These are phyloP conservation scores for Plantago lanceolata DNA, from an alignment of 305 asterid genomes.

Conservation along the genomic window DNA sequence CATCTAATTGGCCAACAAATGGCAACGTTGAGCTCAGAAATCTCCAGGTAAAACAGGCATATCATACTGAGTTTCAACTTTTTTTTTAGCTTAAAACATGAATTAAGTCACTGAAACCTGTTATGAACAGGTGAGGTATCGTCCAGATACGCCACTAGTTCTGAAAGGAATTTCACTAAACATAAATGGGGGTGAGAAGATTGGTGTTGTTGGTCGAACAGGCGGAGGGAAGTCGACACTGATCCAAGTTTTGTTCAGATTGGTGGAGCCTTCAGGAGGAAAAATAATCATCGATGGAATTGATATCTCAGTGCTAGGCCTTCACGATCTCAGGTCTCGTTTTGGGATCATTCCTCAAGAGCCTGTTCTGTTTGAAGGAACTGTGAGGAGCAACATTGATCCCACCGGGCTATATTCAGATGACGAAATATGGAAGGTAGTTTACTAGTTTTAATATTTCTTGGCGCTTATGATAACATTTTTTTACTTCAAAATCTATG, in stretches of 20 bases:
- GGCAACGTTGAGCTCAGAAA: constrained; percentile 68
- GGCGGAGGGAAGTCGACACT: constrained; percentile 99
- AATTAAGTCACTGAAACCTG: constrained; percentile 5
- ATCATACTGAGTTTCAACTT: neutral
- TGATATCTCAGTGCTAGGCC: constrained; percentile 64
- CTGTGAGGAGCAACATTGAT: too few species aligned
- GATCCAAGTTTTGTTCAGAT: constrained; percentile 73
- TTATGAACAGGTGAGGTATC: constrained; percentile 66
- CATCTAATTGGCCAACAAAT: constrained; percentile 68
- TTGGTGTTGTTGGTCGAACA: constrained; percentile 90
- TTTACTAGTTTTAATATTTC: neutral
- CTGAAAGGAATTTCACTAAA: constrained; percentile 71
- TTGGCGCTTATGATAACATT: too few species aligned
- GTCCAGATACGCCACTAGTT: constrained; percentile 79
- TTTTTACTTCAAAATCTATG: too few species aligned
- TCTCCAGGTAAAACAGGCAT: constrained; percentile 42
- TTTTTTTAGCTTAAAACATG: neutral
- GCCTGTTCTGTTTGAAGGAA: constrained; percentile 87
- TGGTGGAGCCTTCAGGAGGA: constrained; percentile 89
- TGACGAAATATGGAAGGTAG: constrained; percentile 89
- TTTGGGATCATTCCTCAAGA: constrained; percentile 97
- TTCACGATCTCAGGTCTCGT: constrained; percentile 86
- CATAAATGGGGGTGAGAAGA: constrained; percentile 84
- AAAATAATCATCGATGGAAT: constrained; percentile 63
- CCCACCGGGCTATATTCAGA: constrained; percentile 74